A percentile compares a stretch with the other conserved stretches of the same genome.
Conservation (phyloP, 2,329 filamentous ascomycete species). For the Xylaria hypoxylon region DNA sequence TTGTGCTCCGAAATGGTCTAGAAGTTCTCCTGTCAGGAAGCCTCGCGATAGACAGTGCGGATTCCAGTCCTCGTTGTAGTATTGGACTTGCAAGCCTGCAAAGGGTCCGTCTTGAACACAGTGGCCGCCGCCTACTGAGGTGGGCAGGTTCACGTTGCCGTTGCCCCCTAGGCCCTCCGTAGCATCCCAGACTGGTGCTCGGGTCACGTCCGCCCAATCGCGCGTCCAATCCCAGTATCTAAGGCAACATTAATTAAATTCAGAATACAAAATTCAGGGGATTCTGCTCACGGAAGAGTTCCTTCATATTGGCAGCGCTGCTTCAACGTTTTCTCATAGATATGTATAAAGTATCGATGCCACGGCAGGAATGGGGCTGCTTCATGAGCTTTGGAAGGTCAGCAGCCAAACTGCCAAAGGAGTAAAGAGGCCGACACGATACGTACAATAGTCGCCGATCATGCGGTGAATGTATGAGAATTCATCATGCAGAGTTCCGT, state of each 20-base stretch:
- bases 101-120: constrained; percentile 31
- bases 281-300: constrained; percentile 20
- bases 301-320: constrained; percentile 19
- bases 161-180: constrained; percentile 21
- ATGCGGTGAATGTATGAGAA: constrained; percentile 29
- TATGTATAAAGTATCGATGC: constrained; percentile 33
- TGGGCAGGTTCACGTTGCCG: background rate
- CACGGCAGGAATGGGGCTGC: constrained; percentile 30
- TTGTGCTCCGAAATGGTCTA: constrained; percentile 21
- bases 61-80: constrained; percentile 19
- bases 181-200: constrained; percentile 25
- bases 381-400: constrained; percentile 17
- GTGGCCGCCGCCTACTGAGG: background rate
- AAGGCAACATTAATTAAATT: constrained; percentile 4
- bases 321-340: constrained; percentile 26
- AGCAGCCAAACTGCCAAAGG: background rate
- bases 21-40: constrained; percentile 12
- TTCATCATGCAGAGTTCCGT: constrained; percentile 27
- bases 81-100: constrained; percentile 21
- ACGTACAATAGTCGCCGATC: constrained; percentile 18
- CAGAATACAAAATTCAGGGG: background rate
- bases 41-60: constrained; percentile 31
- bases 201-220: constrained; percentile 17
- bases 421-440: too few species aligned
- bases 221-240: constrained; percentile 34